Base-by-base conservation (phyloP, 768 basidiomycete genomes). In the Pleurotus eryngii region DNA sequence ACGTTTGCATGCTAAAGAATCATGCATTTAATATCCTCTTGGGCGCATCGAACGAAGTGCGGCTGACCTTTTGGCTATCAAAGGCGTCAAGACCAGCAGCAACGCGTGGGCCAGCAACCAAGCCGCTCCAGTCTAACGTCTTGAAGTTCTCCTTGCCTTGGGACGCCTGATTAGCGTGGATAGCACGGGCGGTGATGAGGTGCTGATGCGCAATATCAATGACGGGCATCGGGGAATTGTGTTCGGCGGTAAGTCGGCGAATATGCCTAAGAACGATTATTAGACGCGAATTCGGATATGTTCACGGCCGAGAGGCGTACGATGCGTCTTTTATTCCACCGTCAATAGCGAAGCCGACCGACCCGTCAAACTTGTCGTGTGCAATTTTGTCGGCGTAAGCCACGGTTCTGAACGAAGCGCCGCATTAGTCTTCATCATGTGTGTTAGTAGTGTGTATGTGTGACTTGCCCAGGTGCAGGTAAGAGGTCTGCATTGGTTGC, bases 251-350 rank as follows among this genome's bases (percentile, higher is more conserved):
- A 8, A 95, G 76, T 49, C 78, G 80, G 56, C 88, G 86, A 54
- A 94, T 85, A 67, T 89, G 87, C 24, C 83, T 83, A 58, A 8
- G 57, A 57, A 18, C 57, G 43, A 42, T 61, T 40, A 60, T 27
- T 37, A 53, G 50, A 7, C 7, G 55, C 2, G 11, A 35, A 4
- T 35, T 35, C 8, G 30, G 3, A 35, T 35, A 35, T 11, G 2
- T 35, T 35, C 30, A 8, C 30, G 2, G 30, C 9, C 30, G 9
- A 9, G 5, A 30, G 27, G 74, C 80, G 46, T 65, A 86, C 79
- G 81, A 71, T 0, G 90, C 87, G 65, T 95, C 93, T 65, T 93
- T 93, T 65, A 96, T 84, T 15, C 92, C 94, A n/a, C 90, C 90
- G 46, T 90, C 86, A 49, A 95, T 82, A 11, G 85, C 74, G 68